Percentiles rank a stretch among this genome's conserved stretches.
Conservation (phyloP, 2,329 filamentous ascomycete species). For the Ophiosphaerella narmari region DNA sequence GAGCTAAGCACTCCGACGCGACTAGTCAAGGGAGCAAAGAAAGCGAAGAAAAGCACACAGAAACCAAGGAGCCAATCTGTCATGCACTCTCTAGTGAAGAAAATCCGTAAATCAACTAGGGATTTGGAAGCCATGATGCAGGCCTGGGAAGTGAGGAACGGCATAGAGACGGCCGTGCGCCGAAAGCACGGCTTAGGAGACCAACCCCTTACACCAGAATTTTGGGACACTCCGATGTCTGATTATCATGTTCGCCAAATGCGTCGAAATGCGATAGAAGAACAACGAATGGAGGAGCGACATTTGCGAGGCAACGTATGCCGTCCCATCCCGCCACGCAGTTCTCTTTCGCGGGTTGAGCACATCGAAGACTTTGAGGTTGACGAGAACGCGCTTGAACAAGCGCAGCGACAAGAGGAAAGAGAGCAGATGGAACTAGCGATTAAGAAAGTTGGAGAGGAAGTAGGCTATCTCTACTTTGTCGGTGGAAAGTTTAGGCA, state of each 20-base stretch:
- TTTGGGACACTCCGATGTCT: slow-evolving; percentile 26
- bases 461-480: slow-evolving; percentile 38
- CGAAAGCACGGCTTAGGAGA: slow-evolving; percentile 23
- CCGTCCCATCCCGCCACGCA: slow-evolving; percentile 20
- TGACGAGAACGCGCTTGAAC: slow-evolving; percentile 11
- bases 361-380: slow-evolving; percentile 19
- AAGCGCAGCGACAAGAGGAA: slow-evolving; percentile 15
- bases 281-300: slow-evolving; percentile 13
- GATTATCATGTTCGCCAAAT: slow-evolving; percentile 7
- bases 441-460: slow-evolving; percentile 14
- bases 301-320: slow-evolving; percentile 15
- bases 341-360: slow-evolving; percentile 25
- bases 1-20: slow-evolving; percentile 5
- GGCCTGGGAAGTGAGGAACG: slow-evolving; percentile 16
- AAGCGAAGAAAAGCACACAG: background rate
- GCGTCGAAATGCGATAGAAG: slow-evolving; percentile 3
- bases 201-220: slow-evolving; percentile 16
- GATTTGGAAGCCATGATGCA: slow-evolving; percentile 7
- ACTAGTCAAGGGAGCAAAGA: background rate
- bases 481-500: slow-evolving; percentile 16
- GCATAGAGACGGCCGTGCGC: slow-evolving; percentile 26
- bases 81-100: slow-evolving; percentile 16
- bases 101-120: slow-evolving; percentile 7
- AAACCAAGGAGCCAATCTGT: slow-evolving; percentile 5
- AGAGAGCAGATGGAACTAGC: slow-evolving; percentile 11